Conservation (phyloP, 352 stramenopile species). For the Nothophytophthora sp. region DNA sequence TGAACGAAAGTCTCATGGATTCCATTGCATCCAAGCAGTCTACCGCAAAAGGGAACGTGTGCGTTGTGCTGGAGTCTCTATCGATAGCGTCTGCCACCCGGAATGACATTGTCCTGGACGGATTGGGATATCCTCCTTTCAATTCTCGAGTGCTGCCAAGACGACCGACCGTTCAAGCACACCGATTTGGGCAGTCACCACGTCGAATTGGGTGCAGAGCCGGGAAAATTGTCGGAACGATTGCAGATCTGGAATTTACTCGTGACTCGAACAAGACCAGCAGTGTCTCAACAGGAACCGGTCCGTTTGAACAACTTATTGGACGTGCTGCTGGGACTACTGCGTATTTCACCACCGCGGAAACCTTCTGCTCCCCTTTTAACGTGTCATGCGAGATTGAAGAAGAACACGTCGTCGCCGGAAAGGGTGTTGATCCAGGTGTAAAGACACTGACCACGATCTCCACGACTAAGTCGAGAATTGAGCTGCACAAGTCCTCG, state of each 20-base stretch:
- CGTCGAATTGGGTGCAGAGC: slow-evolving; percentile 43
- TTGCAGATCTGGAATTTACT: slow-evolving; percentile 28
- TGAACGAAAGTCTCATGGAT: slow-evolving; percentile 39
- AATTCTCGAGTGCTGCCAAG: slow-evolving; percentile 67
- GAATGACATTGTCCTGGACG: slow-evolving; percentile 64
- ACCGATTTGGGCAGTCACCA: slow-evolving; percentile 44
- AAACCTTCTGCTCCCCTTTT: slow-evolving; percentile 54
- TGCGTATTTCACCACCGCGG: slow-evolving; percentile 14
- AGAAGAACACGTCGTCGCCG: slow-evolving; percentile 14
- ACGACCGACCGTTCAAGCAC: slow-evolving; percentile 40
- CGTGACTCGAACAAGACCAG: not conserved
- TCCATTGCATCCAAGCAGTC: slow-evolving; percentile 13
- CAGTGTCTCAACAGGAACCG: not conserved
- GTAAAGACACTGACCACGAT: slow-evolving; percentile 13
- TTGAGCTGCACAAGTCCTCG: slow-evolving; percentile 27
- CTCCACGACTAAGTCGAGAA: slow-evolving; percentile 30
- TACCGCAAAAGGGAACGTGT: slow-evolving; percentile 21
- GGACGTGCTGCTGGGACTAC: slow-evolving; percentile 10
- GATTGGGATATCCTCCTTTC: slow-evolving; percentile 76
- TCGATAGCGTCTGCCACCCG: slow-evolving; percentile 41
- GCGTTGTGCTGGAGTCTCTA: slow-evolving; percentile 54
- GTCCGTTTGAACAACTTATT: slow-evolving; percentile 39
- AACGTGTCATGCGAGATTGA: slow-evolving; percentile 45
- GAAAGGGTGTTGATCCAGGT: not conserved
- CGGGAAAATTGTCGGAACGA: slow-evolving; percentile 49